A percentile compares a stretch with the other conserved stretches of the same genome.
phyloP scores from a whole-genome alignment of 1,139 yeast genomes.

The Scheffersomyces cryptocercus region DNA sequence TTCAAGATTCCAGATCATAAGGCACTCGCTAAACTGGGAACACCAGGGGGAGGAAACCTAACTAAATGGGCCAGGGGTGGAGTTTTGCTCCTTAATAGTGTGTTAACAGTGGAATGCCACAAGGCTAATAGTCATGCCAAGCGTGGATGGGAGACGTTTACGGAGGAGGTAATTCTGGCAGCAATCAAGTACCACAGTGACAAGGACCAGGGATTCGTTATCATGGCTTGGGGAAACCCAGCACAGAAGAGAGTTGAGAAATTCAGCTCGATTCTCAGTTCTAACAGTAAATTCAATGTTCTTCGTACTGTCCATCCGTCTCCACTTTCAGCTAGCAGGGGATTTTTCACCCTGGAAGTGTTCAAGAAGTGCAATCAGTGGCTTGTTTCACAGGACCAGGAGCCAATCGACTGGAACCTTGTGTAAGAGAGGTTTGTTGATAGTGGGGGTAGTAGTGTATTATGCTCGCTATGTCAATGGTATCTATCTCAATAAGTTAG shows the following conservation, averaged over 20 bases:
- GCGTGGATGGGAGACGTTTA: constrained; percentile 92
- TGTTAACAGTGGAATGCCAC: constrained; percentile 91
- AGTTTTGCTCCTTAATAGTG: constrained; percentile 82
- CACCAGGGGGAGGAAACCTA: constrained; percentile 62
- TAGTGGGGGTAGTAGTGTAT: too few relatives aligned
- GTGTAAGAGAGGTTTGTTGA: not conserved
- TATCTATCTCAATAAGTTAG: too few relatives aligned
- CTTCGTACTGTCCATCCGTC: constrained; percentile 89
- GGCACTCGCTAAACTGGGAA: constrained; percentile 25
- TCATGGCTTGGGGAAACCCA: constrained; percentile 94
- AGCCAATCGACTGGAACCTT: constrained; percentile 66
- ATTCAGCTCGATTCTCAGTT: constrained; percentile 27
- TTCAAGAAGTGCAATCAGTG: constrained; percentile 74
- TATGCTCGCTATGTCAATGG: too few relatives aligned
- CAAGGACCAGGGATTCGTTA: constrained; percentile 55
- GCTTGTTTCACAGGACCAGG: constrained; percentile 52
- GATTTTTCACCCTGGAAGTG: constrained; percentile 74
- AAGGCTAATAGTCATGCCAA: constrained; percentile 91
- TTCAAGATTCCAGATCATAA: constrained; percentile 57
- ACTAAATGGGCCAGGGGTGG: constrained; percentile 89
- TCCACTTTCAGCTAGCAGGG: constrained; percentile 86
- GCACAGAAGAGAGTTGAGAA: constrained; percentile 73
- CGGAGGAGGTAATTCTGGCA: constrained; percentile 62
- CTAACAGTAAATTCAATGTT: constrained; percentile 41
- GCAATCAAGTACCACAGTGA: constrained; percentile 39